These are phyloP conservation scores for Wickerhamomyces sp. DNA, from an alignment of 1,139 yeast genomes.

Conservation along the genomic window DNA sequence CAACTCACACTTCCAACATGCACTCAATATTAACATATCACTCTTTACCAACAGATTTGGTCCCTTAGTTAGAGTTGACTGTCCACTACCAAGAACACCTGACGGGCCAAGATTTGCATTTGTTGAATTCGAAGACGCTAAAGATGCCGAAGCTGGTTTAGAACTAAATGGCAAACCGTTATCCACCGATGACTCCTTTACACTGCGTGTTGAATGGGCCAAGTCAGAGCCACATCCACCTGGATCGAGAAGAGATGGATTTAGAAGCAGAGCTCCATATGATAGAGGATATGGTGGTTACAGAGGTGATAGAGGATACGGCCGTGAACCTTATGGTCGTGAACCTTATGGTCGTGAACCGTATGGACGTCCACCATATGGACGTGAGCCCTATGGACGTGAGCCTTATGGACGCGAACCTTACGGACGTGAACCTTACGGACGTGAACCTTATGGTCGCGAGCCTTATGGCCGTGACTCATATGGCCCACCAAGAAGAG, in stretches of 20 bases:
- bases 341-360: constrained; percentile 5
- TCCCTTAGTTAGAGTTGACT: constrained; percentile 59
- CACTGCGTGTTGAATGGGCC: constrained; percentile 55
- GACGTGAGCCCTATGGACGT: constrained; percentile 5
- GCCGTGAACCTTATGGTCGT: constrained; percentile 2
- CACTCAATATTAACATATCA: constrained; percentile 13
- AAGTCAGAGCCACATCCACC: constrained; percentile 48
- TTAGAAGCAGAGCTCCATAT: constrained; percentile 16
- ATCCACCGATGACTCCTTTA: constrained; percentile 35
- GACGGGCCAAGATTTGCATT: constrained; percentile 69
- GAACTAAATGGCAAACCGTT: constrained; percentile 43
- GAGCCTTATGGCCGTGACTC: not conserved
- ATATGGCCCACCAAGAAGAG: constrained; percentile 16
- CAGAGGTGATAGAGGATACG: constrained; percentile 11
- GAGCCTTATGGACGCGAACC: constrained; percentile 4
- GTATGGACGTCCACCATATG: not conserved
- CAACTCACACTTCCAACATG: constrained; percentile 2
- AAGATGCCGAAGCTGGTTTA: constrained; percentile 61
- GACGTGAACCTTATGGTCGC: constrained; percentile 4
- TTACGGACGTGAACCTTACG: constrained; percentile 4
- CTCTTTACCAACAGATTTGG: constrained; percentile 43
- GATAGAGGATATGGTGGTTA: constrained; percentile 12
- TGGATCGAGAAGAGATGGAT: constrained; percentile 19
- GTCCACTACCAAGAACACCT: constrained; percentile 64
- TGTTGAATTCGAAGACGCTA: constrained; percentile 57